Percentiles rank a stretch among this genome's conserved stretches.
Conservation (phyloP, 2,329 filamentous ascomycete genomes). For the Didymella sp. region DNA sequence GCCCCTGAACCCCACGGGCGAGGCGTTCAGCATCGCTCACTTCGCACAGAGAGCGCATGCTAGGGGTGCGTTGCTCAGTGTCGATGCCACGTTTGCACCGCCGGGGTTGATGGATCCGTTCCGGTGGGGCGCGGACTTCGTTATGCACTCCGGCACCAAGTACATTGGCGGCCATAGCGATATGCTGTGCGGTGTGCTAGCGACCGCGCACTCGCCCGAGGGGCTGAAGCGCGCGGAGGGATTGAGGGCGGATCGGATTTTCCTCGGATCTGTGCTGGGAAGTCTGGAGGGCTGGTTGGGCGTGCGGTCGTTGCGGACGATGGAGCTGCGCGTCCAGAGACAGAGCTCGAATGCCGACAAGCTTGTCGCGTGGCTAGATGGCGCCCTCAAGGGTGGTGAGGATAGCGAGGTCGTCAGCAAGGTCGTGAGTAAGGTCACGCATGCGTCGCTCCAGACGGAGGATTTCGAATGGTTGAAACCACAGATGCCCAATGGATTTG, state of each 20-base stretch:
- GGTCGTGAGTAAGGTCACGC: constrained; percentile 68
- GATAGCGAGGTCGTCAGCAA: constrained; percentile 54
- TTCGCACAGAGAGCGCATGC: constrained; percentile 77
- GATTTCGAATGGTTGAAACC: constrained; percentile 71
- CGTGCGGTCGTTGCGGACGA: constrained; percentile 81
- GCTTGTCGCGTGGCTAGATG: constrained; percentile 75
- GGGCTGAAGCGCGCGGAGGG: constrained; percentile 49
- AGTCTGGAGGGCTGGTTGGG: constrained; percentile 92
- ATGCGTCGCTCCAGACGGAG: constrained; percentile 79
- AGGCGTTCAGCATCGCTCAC: constrained; percentile 73
- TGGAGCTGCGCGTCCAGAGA: constrained; percentile 80
- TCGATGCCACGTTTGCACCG: constrained; percentile 93
- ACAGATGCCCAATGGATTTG: constrained; percentile 93
- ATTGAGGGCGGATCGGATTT: constrained; percentile 73
- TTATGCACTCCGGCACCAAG: constrained; percentile 95
- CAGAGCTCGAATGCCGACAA: constrained; percentile 74
- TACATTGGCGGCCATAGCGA: constrained; percentile 97
- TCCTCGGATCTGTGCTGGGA: constrained; percentile 84
- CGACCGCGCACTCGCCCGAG: constrained; percentile 58
- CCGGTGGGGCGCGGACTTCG: constrained; percentile 76
- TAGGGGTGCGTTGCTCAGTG: constrained; percentile 76
- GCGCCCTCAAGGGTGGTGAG: constrained; percentile 54
- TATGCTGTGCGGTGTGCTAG: constrained; percentile 85
- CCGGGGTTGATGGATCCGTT: constrained; percentile 91
- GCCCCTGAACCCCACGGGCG: constrained; percentile 88